Evolutionary conservation across 257 asterid species (phyloP), one percentile per base, ranked within the genome.

Genomic region (Solanum habrochaites): DNA sequence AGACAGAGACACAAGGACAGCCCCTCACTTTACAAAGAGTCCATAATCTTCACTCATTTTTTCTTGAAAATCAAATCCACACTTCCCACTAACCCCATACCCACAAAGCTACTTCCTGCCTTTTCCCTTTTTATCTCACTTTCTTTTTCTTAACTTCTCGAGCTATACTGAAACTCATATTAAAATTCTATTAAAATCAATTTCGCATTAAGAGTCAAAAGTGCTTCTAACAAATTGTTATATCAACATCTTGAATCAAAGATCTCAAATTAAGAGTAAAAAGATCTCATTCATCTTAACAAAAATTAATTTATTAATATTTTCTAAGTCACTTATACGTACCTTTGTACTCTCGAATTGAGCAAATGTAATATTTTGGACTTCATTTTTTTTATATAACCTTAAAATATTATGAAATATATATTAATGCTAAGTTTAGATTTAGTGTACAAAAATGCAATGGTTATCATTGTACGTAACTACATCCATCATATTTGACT

Each of bases 71-170:
- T 47, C 67, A 47, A 47, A 47, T 42, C 84, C 42, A 39, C 15
- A 72, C 80, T 72, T 72, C 47, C 47, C 80, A 78, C 84, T 78
- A 45, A 78, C 25, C 64, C 42, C 86, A 64, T 83, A 16, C 80
- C 86, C 75, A 84, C 74, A 66, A 83, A 83, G 42, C 39, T 43
- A 18, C 86, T 10, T n/a, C 64, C 60, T 16, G 0, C 23, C 20
- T 13, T 23, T 3, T 0, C 11, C 8, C 3, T 21, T 42, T 42
- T 2, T n/a, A 42, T 7, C 4, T 73, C 14, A n/a, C n/a, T n/a
- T 69, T 69, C 4, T 29, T 15, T 21, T 60, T 29, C 2, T 25
- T 1, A 2, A 2, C 2, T 27, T 66, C 2, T 27, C 73, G 6
- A 25, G 14, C 0, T 0, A 20, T 37, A 20, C n/a, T 0, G 11